Evolutionary conservation across 208 protist genomes (phyloP), one percentile per base, ranked within the genome.

Genomic region (Naegleria lovaniensis): DNA sequence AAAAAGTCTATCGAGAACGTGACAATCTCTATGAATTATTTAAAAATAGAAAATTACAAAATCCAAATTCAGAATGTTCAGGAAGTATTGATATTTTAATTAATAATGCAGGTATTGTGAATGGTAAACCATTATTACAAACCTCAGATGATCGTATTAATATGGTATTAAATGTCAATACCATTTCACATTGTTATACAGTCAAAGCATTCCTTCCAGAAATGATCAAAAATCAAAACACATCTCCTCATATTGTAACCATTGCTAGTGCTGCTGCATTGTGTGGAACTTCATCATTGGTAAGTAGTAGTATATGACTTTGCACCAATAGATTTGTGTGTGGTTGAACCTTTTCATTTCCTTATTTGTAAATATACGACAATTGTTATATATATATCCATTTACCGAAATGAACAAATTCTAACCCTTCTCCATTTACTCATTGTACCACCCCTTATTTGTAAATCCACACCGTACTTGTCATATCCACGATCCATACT

Each of bases 91-190:
- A 90, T 15, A 92, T 95, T 58, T 75, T 95, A 0, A 75, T 95
- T 29, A 94, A 95, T 43, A 95, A 95, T 90, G 93, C 93, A 9
- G 93, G 93, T 36, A 93, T 95, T 88, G 93, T 95, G 36, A 89
- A 76, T 16, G 93, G 89, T 22, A 94, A 94, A 52, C 43, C 36
- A 15, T 85, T 95, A 51, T 86, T 94, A 19, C 91, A 94, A 2
- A 29, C 36, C 36, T 38, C 43, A 52, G 90, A 93, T 33, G 52
- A 33, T 3, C 48, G 48, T 33, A 93, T 93, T 38, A 52, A 87
- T 0, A 59, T 40, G 48, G 92, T 85, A 36, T 36, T 92, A 0
- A 83, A 93, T 25, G 93, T 95, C 15, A 95, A 95, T 88, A 85
- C 91, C 5, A 29, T 94, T 38, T 40, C 93, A 22, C 93, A 95